Conservation (phyloP, 805 yeast species). For the Ogataea zsoltii region DNA sequence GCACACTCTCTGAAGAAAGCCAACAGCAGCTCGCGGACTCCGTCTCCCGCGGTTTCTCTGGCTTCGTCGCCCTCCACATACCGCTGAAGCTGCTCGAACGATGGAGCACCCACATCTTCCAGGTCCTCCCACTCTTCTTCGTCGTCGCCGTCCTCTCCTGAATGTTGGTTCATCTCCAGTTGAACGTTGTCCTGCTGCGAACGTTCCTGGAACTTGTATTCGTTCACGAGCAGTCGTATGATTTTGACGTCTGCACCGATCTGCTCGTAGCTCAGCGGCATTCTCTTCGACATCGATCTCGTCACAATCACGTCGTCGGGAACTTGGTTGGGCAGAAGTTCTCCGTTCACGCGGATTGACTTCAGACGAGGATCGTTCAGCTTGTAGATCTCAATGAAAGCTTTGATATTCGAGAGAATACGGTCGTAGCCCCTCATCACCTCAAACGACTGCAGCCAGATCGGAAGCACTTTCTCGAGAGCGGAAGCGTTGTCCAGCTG, state of each 20-base stretch:
- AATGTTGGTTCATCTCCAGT: slow-evolving; percentile 18
- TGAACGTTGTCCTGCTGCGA: slow-evolving; percentile 38
- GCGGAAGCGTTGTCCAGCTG: slow-evolving; percentile 38
- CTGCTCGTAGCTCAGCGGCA: slow-evolving; percentile 63
- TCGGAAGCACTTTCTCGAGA: slow-evolving; percentile 59
- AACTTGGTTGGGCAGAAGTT: slow-evolving; percentile 56
- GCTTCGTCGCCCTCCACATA: slow-evolving; percentile 43
- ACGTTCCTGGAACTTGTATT: slow-evolving; percentile 62
- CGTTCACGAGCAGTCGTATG: slow-evolving; percentile 66
- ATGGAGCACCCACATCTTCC: slow-evolving; percentile 63
- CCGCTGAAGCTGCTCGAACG: slow-evolving; percentile 60
- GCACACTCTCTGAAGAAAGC: slow-evolving; percentile 60
- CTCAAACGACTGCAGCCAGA: slow-evolving; percentile 85
- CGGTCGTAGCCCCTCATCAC: slow-evolving; percentile 75
- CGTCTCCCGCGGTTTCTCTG: slow-evolving; percentile 30
- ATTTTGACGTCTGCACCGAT: slow-evolving; percentile 73
- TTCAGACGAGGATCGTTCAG: slow-evolving; percentile 56
- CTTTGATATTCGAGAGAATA: slow-evolving; percentile 66
- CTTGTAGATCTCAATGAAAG: slow-evolving; percentile 65
- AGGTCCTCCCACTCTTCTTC: slow-evolving; percentile 77
- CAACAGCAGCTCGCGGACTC: slow-evolving; percentile 40
- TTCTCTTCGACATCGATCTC: slow-evolving; percentile 73
- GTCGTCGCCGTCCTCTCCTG: slow-evolving; percentile 35
- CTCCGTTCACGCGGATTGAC: slow-evolving; percentile 70
- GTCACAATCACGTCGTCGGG: slow-evolving; percentile 69